Base-by-base conservation (phyloP, 208 protist species). In the Phytomonas sp. region DNA sequence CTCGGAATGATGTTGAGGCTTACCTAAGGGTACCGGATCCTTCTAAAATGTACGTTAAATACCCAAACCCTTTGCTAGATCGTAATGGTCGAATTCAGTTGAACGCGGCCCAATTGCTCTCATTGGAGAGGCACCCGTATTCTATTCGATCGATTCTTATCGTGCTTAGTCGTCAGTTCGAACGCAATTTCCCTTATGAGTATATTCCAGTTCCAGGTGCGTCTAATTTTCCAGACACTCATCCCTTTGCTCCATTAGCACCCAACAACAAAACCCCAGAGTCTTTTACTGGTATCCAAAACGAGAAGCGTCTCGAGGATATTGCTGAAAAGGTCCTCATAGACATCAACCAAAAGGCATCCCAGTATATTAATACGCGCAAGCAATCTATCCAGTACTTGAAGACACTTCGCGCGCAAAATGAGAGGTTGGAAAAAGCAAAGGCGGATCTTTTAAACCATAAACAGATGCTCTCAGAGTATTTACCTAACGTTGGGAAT, bases 281-380 rank as follows among this genome's bases (percentile, higher is more conserved):
- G 34, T 8, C 34, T 37, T 8, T 8, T 37, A 8, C 34, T 11
- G 34, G 34, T 37, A 37, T n/a, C n/a, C 34, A 37, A 37, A 63
- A 61, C 30, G 63, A 66, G 0, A 30, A 32, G 3, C 63, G 84
- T 12, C 59, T 93, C 6, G 78, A 86, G 66, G 79, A 82, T 0
- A 87, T 83, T 1, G 81, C 87, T n/a, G 87, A 91, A 66, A 76
- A 79, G 42, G 70, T 92, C 11, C 82, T 91, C 63, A 78, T 91
- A 12, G 78, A 91, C 77, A 65, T 95, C 12, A 84, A 89, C 49
- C 75, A 83, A 36, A 89, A 89, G 71, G 89, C 89, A 0, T 76
- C 75, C 16, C 72, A 63, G 40, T 92, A 92, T 67, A 73, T 92
- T 14, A 73, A 88, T 42, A 89, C 79, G 0, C 82, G 89, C 0